Percentiles rank a stretch among this genome's conserved stretches.
Evolutionary conservation across 2,329 filamentous ascomycete species (phyloP).

Genomic region (Botrytis fabae): DNA sequence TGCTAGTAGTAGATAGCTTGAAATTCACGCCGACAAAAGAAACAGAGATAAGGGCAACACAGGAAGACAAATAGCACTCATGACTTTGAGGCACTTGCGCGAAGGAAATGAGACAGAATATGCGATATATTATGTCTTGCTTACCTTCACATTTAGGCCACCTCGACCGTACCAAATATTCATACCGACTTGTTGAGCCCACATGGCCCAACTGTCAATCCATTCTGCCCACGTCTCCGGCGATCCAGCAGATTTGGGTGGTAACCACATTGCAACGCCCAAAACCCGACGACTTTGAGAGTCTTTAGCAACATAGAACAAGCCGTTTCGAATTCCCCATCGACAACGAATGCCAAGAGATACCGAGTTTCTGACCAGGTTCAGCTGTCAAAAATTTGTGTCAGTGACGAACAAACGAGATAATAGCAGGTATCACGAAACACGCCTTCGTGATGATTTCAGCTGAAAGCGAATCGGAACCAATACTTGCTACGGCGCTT

Average conservation of each 20-base stretch:
- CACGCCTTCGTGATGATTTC: neutral
- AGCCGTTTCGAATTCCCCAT: conserved; percentile 69
- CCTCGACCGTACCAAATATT: conserved; percentile 69
- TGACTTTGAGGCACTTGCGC: neutral
- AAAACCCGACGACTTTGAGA: conserved; percentile 54
- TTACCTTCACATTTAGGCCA: conserved; percentile 61
- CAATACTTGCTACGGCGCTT: neutral
- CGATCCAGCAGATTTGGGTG: conserved; percentile 51
- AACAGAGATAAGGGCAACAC: neutral
- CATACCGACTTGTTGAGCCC: conserved; percentile 63
- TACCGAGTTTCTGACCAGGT: conserved; percentile 33
- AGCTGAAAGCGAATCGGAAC: neutral
- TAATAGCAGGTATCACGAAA: conserved; percentile 3
- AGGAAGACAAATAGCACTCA: neutral
- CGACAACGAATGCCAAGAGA: conserved; percentile 58
- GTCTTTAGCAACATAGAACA: conserved; percentile 70
- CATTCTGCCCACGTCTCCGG: conserved; percentile 62
- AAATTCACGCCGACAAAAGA: neutral
- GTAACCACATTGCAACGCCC: conserved; percentile 72
- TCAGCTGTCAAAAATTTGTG: conserved; percentile 25
- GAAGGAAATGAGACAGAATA: conserved; percentile 24
- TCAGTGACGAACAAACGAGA: conserved; percentile 9
- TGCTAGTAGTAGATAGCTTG: neutral
- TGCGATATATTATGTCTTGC: conserved; percentile 25
- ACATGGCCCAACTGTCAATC: conserved; percentile 65